phyloP scores from a whole-genome alignment of 345 rosid species.

The Reutealis trisperma region DNA sequence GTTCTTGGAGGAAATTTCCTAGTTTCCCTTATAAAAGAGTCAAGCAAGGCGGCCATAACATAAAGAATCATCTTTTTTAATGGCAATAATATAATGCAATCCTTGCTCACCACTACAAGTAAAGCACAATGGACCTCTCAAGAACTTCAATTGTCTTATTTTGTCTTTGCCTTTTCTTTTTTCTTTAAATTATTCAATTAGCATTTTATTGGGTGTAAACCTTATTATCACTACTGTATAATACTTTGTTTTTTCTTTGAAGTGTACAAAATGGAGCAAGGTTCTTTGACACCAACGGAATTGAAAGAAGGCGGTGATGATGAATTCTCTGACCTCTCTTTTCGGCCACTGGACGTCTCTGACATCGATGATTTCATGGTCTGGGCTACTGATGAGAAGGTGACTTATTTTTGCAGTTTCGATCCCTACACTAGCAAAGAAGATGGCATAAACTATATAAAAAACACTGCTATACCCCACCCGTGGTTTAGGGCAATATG shows the following conservation, averaged over 20 bases:
- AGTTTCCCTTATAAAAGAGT: background rate
- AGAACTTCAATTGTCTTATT: too few species aligned
- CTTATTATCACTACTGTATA: too few species aligned
- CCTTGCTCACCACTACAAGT: constrained; percentile 20
- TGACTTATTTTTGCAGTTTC: constrained; percentile 53
- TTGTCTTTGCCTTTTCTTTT: too few species aligned
- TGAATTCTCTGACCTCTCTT: constrained; percentile 31
- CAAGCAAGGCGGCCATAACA: background rate
- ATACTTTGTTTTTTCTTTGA: background rate
- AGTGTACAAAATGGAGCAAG: constrained; percentile 6
- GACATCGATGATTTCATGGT: constrained; percentile 67
- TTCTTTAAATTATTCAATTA: too few species aligned
- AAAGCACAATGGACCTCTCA: background rate
- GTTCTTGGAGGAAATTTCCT: background rate
- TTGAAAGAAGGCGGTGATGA: constrained; percentile 1
- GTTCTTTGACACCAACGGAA: background rate
- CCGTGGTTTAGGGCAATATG: constrained; percentile 72
- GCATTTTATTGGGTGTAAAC: too few species aligned
- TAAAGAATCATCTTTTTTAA: constrained; percentile 17
- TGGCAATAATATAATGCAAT: background rate
- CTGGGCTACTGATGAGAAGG: constrained; percentile 58
- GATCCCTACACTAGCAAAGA: constrained; percentile 55
- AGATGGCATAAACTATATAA: constrained; percentile 43
- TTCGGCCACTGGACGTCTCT: constrained; percentile 41
- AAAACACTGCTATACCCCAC: constrained; percentile 36